Base-by-base conservation (phyloP, 1,284 basidiomycete species). In the Ustilago xerochloae region DNA sequence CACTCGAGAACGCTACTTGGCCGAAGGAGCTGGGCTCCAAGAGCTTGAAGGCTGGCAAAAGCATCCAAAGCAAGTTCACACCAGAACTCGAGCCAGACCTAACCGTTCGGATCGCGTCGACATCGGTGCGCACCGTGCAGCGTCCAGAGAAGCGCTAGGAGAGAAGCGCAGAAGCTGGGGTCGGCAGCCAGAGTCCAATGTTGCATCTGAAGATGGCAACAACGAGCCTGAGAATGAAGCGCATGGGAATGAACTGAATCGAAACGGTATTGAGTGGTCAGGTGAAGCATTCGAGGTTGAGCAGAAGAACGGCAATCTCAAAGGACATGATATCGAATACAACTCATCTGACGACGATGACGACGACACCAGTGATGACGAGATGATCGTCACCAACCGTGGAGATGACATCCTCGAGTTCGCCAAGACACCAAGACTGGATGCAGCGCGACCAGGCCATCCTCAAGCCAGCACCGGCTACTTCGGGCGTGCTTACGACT, bases 401-500 rank as follows among this genome's bases (percentile, higher is more conserved):
- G 75, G 68, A 6, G 63, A 66, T 20, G 82, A 84, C 48, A 78
- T 84, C 32, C 63, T 84, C 47, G 81, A 83, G 41, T 80, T 84
- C 22, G 72, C 81, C 18, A 76, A 77, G 57, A 79, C 78, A 39
- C 78, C 75, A 3, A 45, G 73, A 12, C 38, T 78, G 43, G 69
- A 73, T 29, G 59, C 62, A 10, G 32, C 47, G 24, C 57, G 71
- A 41, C 71, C 71, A 20, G 54, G 63, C n/a, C n/a, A n/a, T n/a
- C n/a, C n/a, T 15, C 62, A 59, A 41, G 39, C 51, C 4, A 63
- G 60, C 47, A 65, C 43, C 22, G 71, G 75, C 56, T 77, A 77
- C 52, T 77, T 77, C 61, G 66, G 63, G 10, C 63, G 72, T 10
- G 63, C 52, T 10, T 74, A 69, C 54, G 71, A 74, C 51, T 62